A percentile compares a stretch with the other conserved stretches of the same genome.
phyloP scores from a whole-genome alignment of 108 stramenopile species.

The Hondaea fermentalgiana region DNA sequence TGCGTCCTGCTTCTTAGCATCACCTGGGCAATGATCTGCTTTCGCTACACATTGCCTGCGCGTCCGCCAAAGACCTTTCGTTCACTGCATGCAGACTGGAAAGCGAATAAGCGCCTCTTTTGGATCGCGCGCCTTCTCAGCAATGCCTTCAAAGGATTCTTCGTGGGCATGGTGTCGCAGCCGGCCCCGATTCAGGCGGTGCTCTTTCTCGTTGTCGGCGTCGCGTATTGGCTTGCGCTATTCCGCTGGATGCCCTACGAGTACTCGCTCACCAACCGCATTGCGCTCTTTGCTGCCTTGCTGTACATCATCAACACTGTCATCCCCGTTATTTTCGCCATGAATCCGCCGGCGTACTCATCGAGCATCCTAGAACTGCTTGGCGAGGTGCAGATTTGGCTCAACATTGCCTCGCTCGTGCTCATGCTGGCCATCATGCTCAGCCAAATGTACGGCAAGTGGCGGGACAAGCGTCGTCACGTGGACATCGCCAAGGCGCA shows the following conservation, averaged over 20 bases:
- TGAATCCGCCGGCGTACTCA: background rate
- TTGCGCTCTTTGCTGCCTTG: background rate
- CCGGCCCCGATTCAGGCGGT: background rate
- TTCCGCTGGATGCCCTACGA: background rate
- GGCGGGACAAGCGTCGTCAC: too few species aligned
- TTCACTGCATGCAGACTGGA: background rate
- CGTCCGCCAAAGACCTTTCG: background rate
- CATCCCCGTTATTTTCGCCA: background rate
- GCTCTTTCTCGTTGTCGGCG: background rate
- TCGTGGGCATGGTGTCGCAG: background rate
- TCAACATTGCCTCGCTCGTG: background rate
- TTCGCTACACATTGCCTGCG: background rate
- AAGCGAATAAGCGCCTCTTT: background rate
- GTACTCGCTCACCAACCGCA: background rate
- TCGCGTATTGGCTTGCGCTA: background rate
- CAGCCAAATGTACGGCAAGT: background rate
- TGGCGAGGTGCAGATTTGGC: background rate
- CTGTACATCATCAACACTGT: background rate
- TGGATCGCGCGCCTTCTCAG: background rate
- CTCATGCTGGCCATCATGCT: background rate
- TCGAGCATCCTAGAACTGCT: background rate
- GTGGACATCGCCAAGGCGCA: too few species aligned
- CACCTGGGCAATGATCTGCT: background rate
- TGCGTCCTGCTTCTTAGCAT: background rate
- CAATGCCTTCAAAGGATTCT: background rate